A percentile compares a stretch with the other conserved stretches of the same genome.
Evolutionary conservation across 2,329 filamentous ascomycete genomes (phyloP).

Genomic region (Knufia petricola): DNA sequence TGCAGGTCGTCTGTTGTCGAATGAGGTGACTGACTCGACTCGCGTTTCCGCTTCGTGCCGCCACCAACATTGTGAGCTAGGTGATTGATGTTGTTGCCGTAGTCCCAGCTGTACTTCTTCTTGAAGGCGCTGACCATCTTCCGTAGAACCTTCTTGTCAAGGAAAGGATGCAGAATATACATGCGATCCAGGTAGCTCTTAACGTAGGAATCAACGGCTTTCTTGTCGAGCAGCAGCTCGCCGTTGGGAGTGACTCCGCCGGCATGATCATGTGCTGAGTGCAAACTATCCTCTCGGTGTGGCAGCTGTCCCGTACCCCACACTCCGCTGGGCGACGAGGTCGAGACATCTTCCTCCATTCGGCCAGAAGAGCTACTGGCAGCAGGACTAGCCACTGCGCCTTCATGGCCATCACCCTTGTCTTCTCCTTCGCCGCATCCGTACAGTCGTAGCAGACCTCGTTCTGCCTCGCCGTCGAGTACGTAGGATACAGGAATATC

Average conservation of each 20-base stretch:
- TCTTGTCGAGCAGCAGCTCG: conserved; percentile 43
- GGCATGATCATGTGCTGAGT: conserved; percentile 23
- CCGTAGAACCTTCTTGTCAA: conserved; percentile 44
- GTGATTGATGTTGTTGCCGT: conserved; percentile 7
- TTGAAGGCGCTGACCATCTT: conserved; percentile 45
- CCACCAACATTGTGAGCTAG: conserved; percentile 7
- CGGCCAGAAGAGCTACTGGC: conserved; percentile 28
- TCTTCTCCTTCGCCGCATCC: conserved; percentile 69
- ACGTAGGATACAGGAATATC: conserved; percentile 48
- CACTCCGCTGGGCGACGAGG: conserved; percentile 35
- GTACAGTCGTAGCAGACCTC: conserved; percentile 65
- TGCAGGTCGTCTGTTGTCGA: conserved; percentile 14
- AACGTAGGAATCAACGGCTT: conserved; percentile 42
- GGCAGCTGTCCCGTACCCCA: conserved; percentile 42
- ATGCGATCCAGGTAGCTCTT: conserved; percentile 51
- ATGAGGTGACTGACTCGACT: conserved; percentile 16
- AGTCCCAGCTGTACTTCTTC: conserved; percentile 34
- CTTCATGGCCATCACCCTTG: conserved; percentile 40
- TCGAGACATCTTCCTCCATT: conserved; percentile 23
- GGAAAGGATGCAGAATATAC: conserved; percentile 55
- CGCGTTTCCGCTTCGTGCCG: conserved; percentile 21
- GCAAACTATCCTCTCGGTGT: conserved; percentile 24
- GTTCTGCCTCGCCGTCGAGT: conserved; percentile 62
- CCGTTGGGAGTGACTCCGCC: conserved; percentile 44
- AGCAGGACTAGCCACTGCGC: conserved; percentile 30